Percentiles rank a stretch among this genome's conserved stretches.
Evolutionary conservation across 2,329 filamentous ascomycete species (phyloP).

Genomic region (Sarocladiaceae sp.): DNA sequence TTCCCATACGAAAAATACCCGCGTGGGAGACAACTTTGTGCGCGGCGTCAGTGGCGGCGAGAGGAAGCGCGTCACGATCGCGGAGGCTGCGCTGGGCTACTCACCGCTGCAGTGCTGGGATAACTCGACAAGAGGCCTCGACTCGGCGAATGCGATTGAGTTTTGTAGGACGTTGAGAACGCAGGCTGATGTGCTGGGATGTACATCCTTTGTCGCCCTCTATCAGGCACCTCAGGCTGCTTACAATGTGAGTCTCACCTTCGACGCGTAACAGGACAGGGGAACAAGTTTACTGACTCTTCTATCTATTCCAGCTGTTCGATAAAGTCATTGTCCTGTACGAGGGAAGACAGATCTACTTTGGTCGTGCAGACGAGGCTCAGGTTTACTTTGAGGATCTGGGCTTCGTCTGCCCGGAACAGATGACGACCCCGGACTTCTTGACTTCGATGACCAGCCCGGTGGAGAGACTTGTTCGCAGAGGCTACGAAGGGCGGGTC

Average conservation of each 20-base stretch:
- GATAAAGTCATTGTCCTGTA: constrained; percentile 55
- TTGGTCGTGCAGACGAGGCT: constrained; percentile 53
- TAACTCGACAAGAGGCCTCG: constrained; percentile 67
- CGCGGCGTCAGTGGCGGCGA: constrained; percentile 71
- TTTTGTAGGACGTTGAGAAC: constrained; percentile 66
- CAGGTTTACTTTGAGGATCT: constrained; percentile 60
- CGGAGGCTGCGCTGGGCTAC: constrained; percentile 53
- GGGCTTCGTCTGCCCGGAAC: constrained; percentile 60
- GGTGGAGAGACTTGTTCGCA: constrained; percentile 47
- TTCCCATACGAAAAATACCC: constrained; percentile 64
- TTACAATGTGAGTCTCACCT: constrained; percentile 42
- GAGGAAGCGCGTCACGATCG: constrained; percentile 60
- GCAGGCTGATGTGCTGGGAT: constrained; percentile 60
- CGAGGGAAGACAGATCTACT: constrained; percentile 57
- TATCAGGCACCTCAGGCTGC: constrained; percentile 62
- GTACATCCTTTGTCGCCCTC: constrained; percentile 64
- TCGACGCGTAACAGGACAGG: background rate
- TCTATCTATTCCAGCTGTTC: too few species aligned
- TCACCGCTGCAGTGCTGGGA: constrained; percentile 62
- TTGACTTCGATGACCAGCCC: constrained; percentile 63
- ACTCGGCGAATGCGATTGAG: constrained; percentile 69
- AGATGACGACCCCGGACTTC: constrained; percentile 66
- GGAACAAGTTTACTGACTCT: background rate
- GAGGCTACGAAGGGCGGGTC: constrained; percentile 41
- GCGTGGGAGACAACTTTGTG: constrained; percentile 68